phyloP scores from a whole-genome alignment of 1,284 basidiomycete species.

The Rhodotorula mucilaginosa region DNA sequence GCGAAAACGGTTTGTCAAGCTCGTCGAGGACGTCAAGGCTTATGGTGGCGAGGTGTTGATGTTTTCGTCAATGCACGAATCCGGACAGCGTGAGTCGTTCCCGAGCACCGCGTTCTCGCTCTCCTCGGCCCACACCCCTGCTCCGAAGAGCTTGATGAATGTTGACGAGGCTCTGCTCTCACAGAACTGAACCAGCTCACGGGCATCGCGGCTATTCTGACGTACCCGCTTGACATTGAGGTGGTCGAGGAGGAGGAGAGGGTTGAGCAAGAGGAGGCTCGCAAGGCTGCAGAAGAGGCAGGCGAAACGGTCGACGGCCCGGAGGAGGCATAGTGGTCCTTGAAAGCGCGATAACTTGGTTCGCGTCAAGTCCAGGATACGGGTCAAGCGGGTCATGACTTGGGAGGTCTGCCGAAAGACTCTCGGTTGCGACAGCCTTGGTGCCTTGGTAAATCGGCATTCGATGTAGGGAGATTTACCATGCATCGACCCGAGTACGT shows the following conservation, averaged over 20 bases:
- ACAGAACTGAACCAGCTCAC: slow-evolving; percentile 90
- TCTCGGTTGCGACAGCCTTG: too few species aligned
- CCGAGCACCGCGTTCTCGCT: not conserved
- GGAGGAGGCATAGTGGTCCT: not conserved
- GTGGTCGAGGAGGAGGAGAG: slow-evolving; percentile 44
- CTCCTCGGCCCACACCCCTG: not conserved
- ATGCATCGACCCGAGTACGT: too few species aligned
- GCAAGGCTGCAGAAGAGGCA: slow-evolving; percentile 5
- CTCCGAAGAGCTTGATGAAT: not conserved
- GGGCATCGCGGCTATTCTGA: slow-evolving; percentile 92
- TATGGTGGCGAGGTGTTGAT: slow-evolving; percentile 91
- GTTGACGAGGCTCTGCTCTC: not conserved
- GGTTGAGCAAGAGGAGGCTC: slow-evolving; percentile 15
- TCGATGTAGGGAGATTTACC: too few species aligned
- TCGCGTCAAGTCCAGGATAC: not conserved
- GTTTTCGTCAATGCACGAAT: slow-evolving; percentile 99
- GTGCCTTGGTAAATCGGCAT: too few species aligned
- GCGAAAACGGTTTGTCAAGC: slow-evolving; percentile 68
- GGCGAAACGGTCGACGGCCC: not conserved
- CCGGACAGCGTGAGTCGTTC: slow-evolving; percentile 75
- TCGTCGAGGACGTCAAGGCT: slow-evolving; percentile 84
- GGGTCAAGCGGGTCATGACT: too few species aligned
- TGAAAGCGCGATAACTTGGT: not conserved
- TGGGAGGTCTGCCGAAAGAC: too few species aligned
- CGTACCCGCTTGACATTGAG: slow-evolving; percentile 93